Base-by-base conservation (phyloP, 805 yeast genomes). In the Wickerhamomyces sydowiorum region DNA sequence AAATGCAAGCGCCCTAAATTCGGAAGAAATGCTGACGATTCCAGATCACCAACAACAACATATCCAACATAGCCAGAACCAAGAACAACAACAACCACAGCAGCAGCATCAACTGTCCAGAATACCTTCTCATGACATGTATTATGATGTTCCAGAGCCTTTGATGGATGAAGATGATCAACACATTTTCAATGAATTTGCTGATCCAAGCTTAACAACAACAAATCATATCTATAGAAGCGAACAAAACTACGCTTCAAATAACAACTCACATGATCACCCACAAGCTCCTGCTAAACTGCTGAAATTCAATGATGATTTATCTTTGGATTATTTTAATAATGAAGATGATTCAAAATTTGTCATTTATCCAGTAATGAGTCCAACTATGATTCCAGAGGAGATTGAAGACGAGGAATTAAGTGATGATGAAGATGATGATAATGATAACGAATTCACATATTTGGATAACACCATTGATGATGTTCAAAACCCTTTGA, bases 221-320 rank as follows among this genome's bases (percentile, higher is more conserved):
- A 51, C 58, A 12, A 52, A 52, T 18, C 28, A n/a, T 13, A 18
- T 15, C 17, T 36, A 30, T 18, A 35, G 41, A 15, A 36, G 34
- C 39, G 43, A 41, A 3, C 28, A 35, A 14, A 19, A 39, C 8
- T 31, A 36, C 4, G 41, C 22, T 17, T 46, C 43, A 30, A 50
- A 37, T 37, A 38, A 33, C 4, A 13, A 23, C 19, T 20, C 40
- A 14, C 41, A 34, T 7, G 35, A 33, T 19, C 42, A 22, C 10
- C 20, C 46, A 27, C 43, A 40, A 29, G 31, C 38, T 14, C 45
- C 43, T 18, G 34, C 44, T 9, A 44, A 47, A 36, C 37, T 56
- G n/a, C 33, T 56, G 35, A 56, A 56, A 40, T 56, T 56, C 39
- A 56, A 56, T 37, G 59, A 56, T 25, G 60, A 56, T 31, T 41